phyloP scores from a whole-genome alignment of 108 stramenopile genomes.

The Schizochytrium sp. region DNA sequence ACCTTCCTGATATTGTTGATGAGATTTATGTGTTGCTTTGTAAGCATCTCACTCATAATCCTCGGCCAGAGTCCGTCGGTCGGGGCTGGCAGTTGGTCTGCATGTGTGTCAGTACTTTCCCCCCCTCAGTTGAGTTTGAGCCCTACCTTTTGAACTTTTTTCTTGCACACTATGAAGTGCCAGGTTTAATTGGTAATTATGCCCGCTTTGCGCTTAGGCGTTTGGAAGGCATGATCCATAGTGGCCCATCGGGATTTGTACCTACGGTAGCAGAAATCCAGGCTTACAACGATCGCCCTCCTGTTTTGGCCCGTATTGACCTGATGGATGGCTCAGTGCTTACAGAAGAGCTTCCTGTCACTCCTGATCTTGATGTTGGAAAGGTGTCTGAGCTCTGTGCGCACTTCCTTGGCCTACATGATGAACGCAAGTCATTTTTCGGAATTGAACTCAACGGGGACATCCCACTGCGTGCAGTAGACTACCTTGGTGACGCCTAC shows the following conservation, averaged over 20 bases:
- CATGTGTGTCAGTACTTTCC: slow-evolving; percentile 81
- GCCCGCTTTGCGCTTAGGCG: slow-evolving; percentile 76
- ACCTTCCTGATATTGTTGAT: slow-evolving; percentile 73
- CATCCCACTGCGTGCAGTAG: slow-evolving; percentile 74
- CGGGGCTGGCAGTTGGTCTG: slow-evolving; percentile 81
- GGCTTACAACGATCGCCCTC: slow-evolving; percentile 81
- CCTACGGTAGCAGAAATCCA: slow-evolving; percentile 79
- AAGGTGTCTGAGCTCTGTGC: slow-evolving; percentile 79
- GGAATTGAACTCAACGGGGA: slow-evolving; percentile 78
- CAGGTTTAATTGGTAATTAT: slow-evolving; percentile 74
- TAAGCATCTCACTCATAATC: slow-evolving; percentile 78
- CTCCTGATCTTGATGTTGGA: slow-evolving; percentile 78
- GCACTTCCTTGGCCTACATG: slow-evolving; percentile 75
- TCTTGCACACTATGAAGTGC: slow-evolving; percentile 69
- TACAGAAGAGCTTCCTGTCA: slow-evolving; percentile 79
- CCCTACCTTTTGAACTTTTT: slow-evolving; percentile 79
- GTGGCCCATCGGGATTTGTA: slow-evolving; percentile 76
- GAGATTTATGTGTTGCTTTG: slow-evolving; percentile 77
- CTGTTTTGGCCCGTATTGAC: slow-evolving; percentile 78
- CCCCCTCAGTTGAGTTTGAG: slow-evolving; percentile 76
- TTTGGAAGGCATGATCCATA: slow-evolving; percentile 76
- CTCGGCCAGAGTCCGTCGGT: slow-evolving; percentile 72
- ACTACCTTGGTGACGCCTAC: slow-evolving; percentile 78
- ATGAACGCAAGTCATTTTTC: slow-evolving; percentile 68
- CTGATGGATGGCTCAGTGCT: slow-evolving; percentile 77